Evolutionary conservation across 495 filamentous ascomycete species (phyloP).

Genomic region (Penicillium flavigenum): DNA sequence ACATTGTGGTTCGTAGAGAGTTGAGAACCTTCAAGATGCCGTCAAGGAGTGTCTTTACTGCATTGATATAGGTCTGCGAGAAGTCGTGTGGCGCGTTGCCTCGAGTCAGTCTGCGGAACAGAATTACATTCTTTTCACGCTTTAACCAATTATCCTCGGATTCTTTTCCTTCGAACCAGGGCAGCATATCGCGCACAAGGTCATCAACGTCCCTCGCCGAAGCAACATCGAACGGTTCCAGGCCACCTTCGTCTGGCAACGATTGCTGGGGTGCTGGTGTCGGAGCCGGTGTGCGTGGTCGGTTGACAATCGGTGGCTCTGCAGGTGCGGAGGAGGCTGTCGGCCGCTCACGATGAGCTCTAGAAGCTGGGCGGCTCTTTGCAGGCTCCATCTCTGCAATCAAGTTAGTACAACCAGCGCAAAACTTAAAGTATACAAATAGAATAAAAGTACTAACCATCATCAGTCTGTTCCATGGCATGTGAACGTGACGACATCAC

Average conservation of each 20-base stretch:
- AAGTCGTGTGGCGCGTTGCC: slow-evolving; percentile 85
- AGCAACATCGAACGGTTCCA: slow-evolving; percentile 79
- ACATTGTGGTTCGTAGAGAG: slow-evolving; percentile 86
- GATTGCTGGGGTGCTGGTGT: slow-evolving; percentile 10
- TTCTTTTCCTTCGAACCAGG: slow-evolving; percentile 84
- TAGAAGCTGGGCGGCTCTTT: slow-evolving; percentile 22
- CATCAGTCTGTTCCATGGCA: slow-evolving; percentile 23
- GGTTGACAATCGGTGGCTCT: slow-evolving; percentile 16
- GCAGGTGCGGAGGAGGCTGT: slow-evolving; percentile 9
- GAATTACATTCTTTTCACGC: slow-evolving; percentile 74
- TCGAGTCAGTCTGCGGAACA: slow-evolving; percentile 71
- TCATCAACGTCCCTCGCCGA: slow-evolving; percentile 83
- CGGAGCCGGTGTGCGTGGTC: slow-evolving; percentile 26
- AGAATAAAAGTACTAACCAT: slow-evolving; percentile 24
- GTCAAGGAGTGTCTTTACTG: slow-evolving; percentile 74
- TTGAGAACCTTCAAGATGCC: slow-evolving; percentile 85
- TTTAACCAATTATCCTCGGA: slow-evolving; percentile 86
- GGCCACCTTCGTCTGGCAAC: slow-evolving; percentile 51
- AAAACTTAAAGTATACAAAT: background rate
- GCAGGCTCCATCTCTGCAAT: slow-evolving; percentile 17
- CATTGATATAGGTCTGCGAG: slow-evolving; percentile 61
- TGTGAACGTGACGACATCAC: slow-evolving; percentile 31
- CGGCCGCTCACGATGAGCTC: slow-evolving; percentile 24
- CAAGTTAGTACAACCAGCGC: slow-evolving; percentile 7
- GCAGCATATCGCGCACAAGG: slow-evolving; percentile 73